phyloP scores from a whole-genome alignment of 2,329 filamentous ascomycete species.

The Nemania sp. region DNA sequence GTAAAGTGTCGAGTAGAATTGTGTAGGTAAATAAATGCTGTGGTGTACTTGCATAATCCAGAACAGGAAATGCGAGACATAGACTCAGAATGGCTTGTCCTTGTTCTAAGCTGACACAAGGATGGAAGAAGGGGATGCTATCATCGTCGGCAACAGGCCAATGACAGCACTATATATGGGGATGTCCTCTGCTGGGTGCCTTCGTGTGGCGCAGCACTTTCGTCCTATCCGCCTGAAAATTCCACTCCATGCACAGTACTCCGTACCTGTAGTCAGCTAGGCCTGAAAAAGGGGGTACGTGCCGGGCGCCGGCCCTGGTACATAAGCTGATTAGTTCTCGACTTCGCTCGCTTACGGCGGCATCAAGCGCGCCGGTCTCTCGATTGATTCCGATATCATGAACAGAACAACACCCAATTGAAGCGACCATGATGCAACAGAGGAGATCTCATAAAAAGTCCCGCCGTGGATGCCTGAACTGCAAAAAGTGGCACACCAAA shows the following conservation, averaged over 20 bases:
- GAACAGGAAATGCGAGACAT: too few relatives aligned
- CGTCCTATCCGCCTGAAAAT: not conserved
- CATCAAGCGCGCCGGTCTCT: too few relatives aligned
- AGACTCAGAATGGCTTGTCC: too few relatives aligned
- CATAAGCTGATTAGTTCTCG: slow-evolving; percentile 13
- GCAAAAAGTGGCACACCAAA: slow-evolving; percentile 43
- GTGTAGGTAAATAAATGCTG: too few relatives aligned
- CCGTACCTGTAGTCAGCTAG: slow-evolving; percentile 4
- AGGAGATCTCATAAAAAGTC: slow-evolving; percentile 42
- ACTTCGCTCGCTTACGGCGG: not conserved
- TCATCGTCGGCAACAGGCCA: not conserved
- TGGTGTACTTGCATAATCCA: too few relatives aligned
- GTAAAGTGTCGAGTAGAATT: too few relatives aligned
- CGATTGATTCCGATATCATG: not conserved
- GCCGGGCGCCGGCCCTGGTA: not conserved
- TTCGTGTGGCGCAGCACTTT: too few relatives aligned
- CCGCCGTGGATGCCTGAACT: slow-evolving; percentile 40
- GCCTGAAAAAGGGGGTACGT: slow-evolving; percentile 5
- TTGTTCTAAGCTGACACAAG: too few relatives aligned
- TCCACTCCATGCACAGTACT: not conserved
- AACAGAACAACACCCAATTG: not conserved
- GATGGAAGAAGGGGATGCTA: too few relatives aligned
- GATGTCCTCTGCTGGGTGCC: too few relatives aligned
- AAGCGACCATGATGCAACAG: slow-evolving; percentile 33
- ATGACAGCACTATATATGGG: not conserved